Conservation (phyloP, 768 basidiomycete species). For the Kondoa subrosea region DNA sequence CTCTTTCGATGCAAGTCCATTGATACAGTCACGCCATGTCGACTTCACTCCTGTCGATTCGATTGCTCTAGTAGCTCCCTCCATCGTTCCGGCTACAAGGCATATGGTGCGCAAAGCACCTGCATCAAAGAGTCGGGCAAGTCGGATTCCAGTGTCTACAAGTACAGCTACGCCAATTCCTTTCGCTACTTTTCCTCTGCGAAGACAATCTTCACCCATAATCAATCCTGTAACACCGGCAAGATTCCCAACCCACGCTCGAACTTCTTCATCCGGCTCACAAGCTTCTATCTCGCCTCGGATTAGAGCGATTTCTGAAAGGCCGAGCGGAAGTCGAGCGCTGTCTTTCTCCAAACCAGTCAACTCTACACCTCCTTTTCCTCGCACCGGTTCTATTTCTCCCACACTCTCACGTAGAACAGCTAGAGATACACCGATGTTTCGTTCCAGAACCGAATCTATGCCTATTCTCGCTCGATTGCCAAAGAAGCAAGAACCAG, state of each 20-base stretch:
- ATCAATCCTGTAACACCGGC: no score
- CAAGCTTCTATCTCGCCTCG: not conserved
- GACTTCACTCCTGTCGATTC: no score
- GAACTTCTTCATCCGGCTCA: no score
- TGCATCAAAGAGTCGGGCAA: not conserved
- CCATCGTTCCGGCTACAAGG: no score
- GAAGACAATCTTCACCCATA: no score
- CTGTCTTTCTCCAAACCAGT: not conserved
- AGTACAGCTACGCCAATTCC: not conserved
- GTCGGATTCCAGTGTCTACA: not conserved
- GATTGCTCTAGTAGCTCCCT: no score
- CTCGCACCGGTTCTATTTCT: not conserved
- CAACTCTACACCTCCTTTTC: not conserved
- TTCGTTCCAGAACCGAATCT: not conserved
- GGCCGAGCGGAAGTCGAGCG: not conserved
- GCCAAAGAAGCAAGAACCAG: no score
- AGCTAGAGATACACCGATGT: not conserved
- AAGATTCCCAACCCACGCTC: no score
- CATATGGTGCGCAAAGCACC: no score
- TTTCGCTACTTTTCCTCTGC: not conserved
- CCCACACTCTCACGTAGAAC: not conserved
- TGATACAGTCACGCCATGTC: no score
- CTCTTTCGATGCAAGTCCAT: no score
- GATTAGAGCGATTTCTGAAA: not conserved
- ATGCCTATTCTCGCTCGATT: no score